phyloP scores from a whole-genome alignment of 106 monocot genomes.

The Dendrobium catenatum region DNA sequence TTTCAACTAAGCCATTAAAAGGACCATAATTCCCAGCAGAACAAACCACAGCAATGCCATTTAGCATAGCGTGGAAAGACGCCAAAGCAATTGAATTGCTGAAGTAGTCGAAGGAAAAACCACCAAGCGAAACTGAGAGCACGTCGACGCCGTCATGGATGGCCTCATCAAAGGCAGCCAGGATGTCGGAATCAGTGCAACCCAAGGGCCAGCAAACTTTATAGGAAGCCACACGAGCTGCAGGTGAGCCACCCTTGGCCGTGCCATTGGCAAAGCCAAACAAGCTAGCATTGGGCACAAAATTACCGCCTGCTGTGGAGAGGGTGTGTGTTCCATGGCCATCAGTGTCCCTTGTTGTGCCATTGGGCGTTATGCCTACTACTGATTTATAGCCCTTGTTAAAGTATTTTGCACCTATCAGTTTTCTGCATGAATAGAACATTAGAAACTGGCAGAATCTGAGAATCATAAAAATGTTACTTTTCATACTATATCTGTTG shows the following conservation, averaged over 20 bases:
- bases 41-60: conserved; percentile 27
- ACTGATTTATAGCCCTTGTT: conserved; percentile 1
- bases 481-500: neutral
- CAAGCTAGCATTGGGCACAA: conserved; percentile 27
- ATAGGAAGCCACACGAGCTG: conserved; percentile 39
- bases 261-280: conserved; percentile 55
- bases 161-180: conserved; percentile 36
- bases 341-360: conserved; percentile 24
- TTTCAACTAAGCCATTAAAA: neutral
- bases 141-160: conserved; percentile 61
- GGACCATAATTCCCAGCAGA: conserved; percentile 27
- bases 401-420: conserved; percentile 38
- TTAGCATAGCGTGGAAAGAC: conserved; percentile 21
- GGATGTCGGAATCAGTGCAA: conserved; percentile 24
- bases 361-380: neutral
- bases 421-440: conserved; percentile 14
- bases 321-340: conserved; percentile 77
- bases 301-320: conserved; percentile 47
- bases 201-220: conserved; percentile 30
- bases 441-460: neutral
- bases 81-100: conserved; percentile 20
- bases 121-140: conserved; percentile 43
- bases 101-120: neutral
- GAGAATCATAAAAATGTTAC: neutral
- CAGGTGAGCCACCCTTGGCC: conserved; percentile 47